phyloP scores from a whole-genome alignment of 495 filamentous ascomycete genomes.

The Poronia punctata region DNA sequence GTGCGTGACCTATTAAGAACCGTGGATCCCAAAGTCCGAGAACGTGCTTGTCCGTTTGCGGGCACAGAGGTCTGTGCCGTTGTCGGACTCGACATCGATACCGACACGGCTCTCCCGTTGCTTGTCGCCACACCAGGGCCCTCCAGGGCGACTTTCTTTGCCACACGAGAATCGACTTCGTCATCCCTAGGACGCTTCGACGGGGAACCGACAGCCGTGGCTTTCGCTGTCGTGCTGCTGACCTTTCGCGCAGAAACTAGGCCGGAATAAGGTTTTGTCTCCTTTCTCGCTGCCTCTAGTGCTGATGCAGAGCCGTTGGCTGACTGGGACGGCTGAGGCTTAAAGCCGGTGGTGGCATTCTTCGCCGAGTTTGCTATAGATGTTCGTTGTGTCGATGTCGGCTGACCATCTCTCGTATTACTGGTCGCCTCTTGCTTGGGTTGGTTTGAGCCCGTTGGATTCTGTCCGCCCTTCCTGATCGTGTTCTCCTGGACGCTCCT shows the following conservation, averaged over 20 bases:
- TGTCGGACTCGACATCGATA: conserved; percentile 9
- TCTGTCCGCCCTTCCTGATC: conserved; percentile 8
- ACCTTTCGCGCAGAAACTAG: conserved; percentile 22
- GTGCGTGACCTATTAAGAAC: conserved; percentile 23
- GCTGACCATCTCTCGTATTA: conserved; percentile 1
- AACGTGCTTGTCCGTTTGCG: conserved; percentile 9
- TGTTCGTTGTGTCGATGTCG: conserved; percentile 1
- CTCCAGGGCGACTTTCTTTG: conserved; percentile 36
- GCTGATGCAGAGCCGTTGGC: not conserved
- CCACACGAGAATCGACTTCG: conserved; percentile 28
- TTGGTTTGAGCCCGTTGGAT: not conserved
- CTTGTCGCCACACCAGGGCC: conserved; percentile 10
- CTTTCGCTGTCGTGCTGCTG: conserved; percentile 14
- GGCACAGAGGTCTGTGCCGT: conserved; percentile 12
- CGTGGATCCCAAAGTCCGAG: conserved; percentile 21
- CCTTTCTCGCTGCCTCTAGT: conserved; percentile 11
- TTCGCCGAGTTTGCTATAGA: not conserved
- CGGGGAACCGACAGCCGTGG: conserved; percentile 10
- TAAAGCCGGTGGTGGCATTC: conserved; percentile 11
- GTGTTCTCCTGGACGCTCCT: conserved; percentile 11
- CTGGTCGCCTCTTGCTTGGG: conserved; percentile 3
- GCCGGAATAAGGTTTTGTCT: conserved; percentile 17
- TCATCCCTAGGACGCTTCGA: conserved; percentile 32
- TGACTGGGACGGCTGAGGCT: conserved; percentile 1
- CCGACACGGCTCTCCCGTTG: conserved; percentile 6